Evolutionary conservation across 1,139 yeast genomes (phyloP), one percentile per base, ranked within the genome.

Genomic region (Pichia kudriavzevii): DNA sequence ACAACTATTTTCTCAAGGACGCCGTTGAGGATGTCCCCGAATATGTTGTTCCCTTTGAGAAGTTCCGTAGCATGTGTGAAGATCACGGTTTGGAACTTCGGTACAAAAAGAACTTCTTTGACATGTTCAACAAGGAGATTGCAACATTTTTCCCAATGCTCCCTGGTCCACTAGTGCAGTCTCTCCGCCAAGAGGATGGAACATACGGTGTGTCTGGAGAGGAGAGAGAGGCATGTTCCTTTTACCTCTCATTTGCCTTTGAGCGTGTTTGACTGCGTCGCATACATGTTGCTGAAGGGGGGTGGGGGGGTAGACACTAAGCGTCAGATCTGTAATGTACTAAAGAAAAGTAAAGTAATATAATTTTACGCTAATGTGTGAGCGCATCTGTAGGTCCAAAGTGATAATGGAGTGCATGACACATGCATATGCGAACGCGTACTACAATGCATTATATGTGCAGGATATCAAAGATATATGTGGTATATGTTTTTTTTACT

Each of bases 21-120:
- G 98, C 99, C 0, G 93, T 91, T 32, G 96, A 85, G 45, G 79
- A 91, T 51, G 96, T 91, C 7, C 97, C 97, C 0, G 99, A 91
- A 54, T 91, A 83, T 53, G 93, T 91, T n/a, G 96, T 91, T 5
- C 98, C 97, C 0, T 87, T 91, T 60, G 96, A 91, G 50, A 74
- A 81, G 0, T 72, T 91, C 41, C 68, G 94, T 55, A 73, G 79
- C 41, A 61, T 87, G 34, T 93, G 95, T 32, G 88, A 80, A 54
- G 94, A 85, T 42, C 82, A 78, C 55, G 85, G 87, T 17, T 60
- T 91, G 48, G 79, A 75, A 38, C 61, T 93, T 41, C 71, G 79
- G 40, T 75, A 75, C 49, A 79, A 79, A 49, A 78, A 79, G 64
- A 80, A 83, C 36, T 91, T 91, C 51, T 72, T 81, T 44, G 88